A percentile compares a stretch with the other conserved stretches of the same genome.
phyloP scores from a whole-genome alignment of 2,329 filamentous ascomycete genomes.

The Hypocrella siamensis region DNA sequence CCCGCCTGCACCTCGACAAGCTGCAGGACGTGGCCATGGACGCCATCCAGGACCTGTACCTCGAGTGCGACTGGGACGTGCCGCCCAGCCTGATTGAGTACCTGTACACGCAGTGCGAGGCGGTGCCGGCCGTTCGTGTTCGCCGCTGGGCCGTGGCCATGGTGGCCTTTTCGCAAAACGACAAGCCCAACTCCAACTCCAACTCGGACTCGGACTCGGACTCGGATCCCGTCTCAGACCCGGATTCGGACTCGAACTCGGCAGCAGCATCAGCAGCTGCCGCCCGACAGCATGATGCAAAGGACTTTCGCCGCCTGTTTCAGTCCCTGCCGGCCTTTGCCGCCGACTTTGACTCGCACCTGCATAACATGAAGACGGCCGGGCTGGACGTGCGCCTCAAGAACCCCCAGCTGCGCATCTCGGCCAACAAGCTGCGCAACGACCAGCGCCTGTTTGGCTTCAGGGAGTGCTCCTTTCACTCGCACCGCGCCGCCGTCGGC shows the following conservation, averaged over 20 bases:
- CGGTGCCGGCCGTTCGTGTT: conserved; percentile 31
- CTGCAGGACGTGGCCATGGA: conserved; percentile 44
- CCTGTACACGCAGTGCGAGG: conserved; percentile 37
- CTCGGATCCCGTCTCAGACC: no score
- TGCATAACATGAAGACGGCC: conserved; percentile 33
- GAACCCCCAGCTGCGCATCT: conserved; percentile 44
- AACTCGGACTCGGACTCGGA: no score
- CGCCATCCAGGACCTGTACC: conserved; percentile 41
- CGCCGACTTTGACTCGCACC: conserved; percentile 34
- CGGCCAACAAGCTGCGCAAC: conserved; percentile 37
- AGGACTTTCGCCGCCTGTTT: conserved; percentile 27
- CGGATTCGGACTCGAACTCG: no score
- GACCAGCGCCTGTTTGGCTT: conserved; percentile 45
- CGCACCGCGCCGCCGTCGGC: conserved; percentile 36
- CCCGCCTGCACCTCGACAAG: conserved; percentile 29
- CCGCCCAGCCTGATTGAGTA: conserved; percentile 32
- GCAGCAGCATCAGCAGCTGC: conserved; percentile 4
- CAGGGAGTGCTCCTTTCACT: conserved; percentile 44
- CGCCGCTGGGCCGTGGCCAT: conserved; percentile 45
- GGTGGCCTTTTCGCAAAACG: conserved; percentile 36
- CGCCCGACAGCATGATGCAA: conserved; percentile 13
- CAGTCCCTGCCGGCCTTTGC: conserved; percentile 27
- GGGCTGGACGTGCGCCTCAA: conserved; percentile 38
- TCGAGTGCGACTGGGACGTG: conserved; percentile 42
- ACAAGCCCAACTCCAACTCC: conserved; percentile 12